Evolutionary conservation across 345 rosid genomes (phyloP), one percentile per base, ranked within the genome.

Genomic region (Lenwebbia sp.): DNA sequence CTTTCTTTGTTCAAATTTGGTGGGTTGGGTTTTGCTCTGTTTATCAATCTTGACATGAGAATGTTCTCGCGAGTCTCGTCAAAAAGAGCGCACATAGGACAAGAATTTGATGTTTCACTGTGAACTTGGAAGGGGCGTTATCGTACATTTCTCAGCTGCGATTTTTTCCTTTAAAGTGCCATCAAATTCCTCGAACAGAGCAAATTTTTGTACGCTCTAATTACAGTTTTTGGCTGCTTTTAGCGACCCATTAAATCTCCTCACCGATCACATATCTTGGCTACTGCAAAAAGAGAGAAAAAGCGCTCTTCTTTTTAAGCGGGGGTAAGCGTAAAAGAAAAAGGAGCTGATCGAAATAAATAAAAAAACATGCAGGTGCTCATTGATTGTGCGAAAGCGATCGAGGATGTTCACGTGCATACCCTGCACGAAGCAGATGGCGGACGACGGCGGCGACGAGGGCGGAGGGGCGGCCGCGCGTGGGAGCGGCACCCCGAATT

Each of bases 361-460:
- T 70, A 4, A 11, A 70, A 33, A 33, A 8, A 62, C 47, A 37
- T 70, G 81, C 81, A 70, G 81, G 81, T 10, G 47, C 47, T 9
- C 81, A 70, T 37, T 21, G 47, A 37, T 70, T 37, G 47, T 37
- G 41, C 41, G 81, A 70, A 9, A 70, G 81, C 47, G 23, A 60
- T 49, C 47, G 33, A 87, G 91, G 83, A 97, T 97, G 99, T 95
- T 97, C 88, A 94, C 99, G 86, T 97, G 99, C 90, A 97, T 97
- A 90, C 95, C 99, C 70, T 97, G 99, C 92, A 93, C 98, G 85
- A 97, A 97, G 88, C 93, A 93, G 85, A 91, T 83, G 92, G 95
- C 94, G 19, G 99, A 96, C 13, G 95, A 90, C 3, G 98, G 94
- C 81, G 95, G 93, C 54, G 98, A 92, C 51, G 98, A 93, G 50